Evolutionary conservation across 2,329 filamentous ascomycete species (phyloP), one percentile per base, ranked within the genome.

Genomic region (Diaporthe velutina): DNA sequence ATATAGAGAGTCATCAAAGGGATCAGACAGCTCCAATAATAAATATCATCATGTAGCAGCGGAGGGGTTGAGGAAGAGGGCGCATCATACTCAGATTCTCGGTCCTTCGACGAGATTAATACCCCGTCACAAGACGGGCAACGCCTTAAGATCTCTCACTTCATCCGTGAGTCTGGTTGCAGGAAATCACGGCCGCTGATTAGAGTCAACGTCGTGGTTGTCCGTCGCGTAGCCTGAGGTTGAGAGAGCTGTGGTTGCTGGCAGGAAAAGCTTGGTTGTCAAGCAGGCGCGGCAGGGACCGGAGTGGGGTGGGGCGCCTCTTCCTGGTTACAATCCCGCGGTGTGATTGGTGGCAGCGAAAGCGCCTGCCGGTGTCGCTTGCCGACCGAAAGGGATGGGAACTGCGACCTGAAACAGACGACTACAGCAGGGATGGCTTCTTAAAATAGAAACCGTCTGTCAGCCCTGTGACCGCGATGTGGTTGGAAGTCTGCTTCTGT

Each of bases 21-120:
- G 82, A 84, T 91, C 90, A 90, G 92, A 93, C 91, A 93, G 92
- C 92, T 93, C 92, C 92, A 93, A 93, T 93, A 88, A 82, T 54
- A 79, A 80, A 81, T 81, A 82, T 92, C 90, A 92, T 92, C 90
- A 90, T 55, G 52, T 70, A 19, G 55, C 22, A 10, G 52, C 40
- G 33, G 30, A 70, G 12, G 33, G 28, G 33, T 30, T 28, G 12
- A 15, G 57, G 28, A 9, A 42, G 17, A 25, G 45, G 22, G 25
- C 19, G 30, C 40, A 55, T 60, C 42, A 1, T 72, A 76, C 74
- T 30, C 55, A 72, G 72, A 45, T 64, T n/a, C 22, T 33, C 33
- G 22, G 19, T 52, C 35, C 42, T 35, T 54, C 55, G 60, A 52
- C 58, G 48, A 64, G 74, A 72, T 60, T 54, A 22, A 28, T 25